phyloP scores from a whole-genome alignment of 768 basidiomycete species.

The Boletellus ananiceps region DNA sequence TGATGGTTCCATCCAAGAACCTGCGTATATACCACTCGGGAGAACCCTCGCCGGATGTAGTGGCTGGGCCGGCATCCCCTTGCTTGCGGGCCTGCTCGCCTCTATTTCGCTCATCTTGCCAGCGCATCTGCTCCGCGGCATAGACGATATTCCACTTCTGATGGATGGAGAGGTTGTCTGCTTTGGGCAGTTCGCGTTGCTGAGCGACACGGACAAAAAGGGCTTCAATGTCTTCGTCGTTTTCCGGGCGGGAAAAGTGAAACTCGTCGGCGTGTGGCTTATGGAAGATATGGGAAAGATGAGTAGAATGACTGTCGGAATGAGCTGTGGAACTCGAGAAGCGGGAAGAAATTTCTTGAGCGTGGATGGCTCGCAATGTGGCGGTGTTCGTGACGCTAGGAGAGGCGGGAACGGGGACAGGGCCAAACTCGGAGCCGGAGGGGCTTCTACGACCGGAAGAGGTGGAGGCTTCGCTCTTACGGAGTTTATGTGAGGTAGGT shows the following conservation, averaged over 20 bases:
- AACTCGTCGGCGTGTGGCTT: constrained; percentile 57
- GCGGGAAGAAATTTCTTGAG: constrained; percentile 58
- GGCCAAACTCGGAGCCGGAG: constrained; percentile 50
- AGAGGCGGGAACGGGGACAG: constrained; percentile 34
- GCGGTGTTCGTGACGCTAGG: constrained; percentile 9
- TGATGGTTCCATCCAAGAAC: constrained; percentile 84
- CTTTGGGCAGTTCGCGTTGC: constrained; percentile 59
- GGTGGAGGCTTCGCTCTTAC: constrained; percentile 53
- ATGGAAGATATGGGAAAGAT: constrained; percentile 50
- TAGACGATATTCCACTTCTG: constrained; percentile 93
- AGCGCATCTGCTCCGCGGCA: constrained; percentile 74
- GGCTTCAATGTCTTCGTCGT: constrained; percentile 70
- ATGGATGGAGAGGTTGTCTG: constrained; percentile 60
- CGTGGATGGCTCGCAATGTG: constrained; percentile 49
- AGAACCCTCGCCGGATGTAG: constrained; percentile 56
- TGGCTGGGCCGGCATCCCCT: constrained; percentile 52
- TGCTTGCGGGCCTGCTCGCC: constrained; percentile 60
- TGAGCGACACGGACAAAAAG: constrained; percentile 76
- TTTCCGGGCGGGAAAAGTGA: constrained; percentile 69
- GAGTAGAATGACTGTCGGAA: constrained; percentile 43
- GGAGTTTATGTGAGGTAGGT: constrained; percentile 32
- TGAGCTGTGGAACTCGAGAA: constrained; percentile 42
- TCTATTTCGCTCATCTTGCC: constrained; percentile 66
- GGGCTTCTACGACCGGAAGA: constrained; percentile 49
- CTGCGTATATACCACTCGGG: constrained; percentile 94